These are phyloP conservation scores for Closterium sp. DNA, from an alignment of 139 green algal species.

Conservation along the genomic window DNA sequence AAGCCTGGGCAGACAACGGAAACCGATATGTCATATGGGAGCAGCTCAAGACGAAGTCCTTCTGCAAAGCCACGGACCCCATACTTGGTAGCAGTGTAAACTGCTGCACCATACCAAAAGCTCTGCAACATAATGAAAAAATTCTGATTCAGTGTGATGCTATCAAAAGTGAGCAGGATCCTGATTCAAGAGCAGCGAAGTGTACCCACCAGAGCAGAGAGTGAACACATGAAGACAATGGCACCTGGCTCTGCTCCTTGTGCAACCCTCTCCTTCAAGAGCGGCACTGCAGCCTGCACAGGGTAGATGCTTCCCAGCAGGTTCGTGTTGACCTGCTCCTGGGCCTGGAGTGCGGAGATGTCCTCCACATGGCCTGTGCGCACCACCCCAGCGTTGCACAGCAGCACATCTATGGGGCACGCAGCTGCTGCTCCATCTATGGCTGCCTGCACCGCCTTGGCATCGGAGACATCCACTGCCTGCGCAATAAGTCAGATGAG, in stretches of 20 bases:
- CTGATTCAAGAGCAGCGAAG: not conserved
- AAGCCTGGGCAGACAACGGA: constrained; percentile 43
- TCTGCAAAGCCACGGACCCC: constrained; percentile 46
- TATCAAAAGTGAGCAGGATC: not conserved
- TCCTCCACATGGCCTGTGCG: constrained; percentile 7
- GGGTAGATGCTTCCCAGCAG: constrained; percentile 15
- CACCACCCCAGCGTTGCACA: constrained; percentile 24
- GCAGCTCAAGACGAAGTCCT: constrained; percentile 32
- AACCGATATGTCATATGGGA: constrained; percentile 35
- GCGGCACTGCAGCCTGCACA: constrained; percentile 14
- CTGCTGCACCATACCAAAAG: constrained; percentile 42
- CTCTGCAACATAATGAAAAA: not conserved
- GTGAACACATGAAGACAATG: constrained; percentile 26
- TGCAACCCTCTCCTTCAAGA: not conserved
- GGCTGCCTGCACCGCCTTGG: not conserved
- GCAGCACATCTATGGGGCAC: constrained; percentile 17
- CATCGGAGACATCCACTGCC: not conserved
- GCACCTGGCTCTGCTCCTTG: not conserved
- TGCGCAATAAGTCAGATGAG: not conserved
- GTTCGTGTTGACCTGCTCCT: constrained; percentile 20
- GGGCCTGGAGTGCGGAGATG: not conserved
- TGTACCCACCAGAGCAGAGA: constrained; percentile 7
- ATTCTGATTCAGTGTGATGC: not conserved
- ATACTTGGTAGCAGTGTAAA: constrained; percentile 48
- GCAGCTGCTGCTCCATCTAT: not conserved